Evolutionary conservation across 345 rosid genomes (phyloP), one percentile per base, ranked within the genome.

Genomic region (Excoecaria agallocha): DNA sequence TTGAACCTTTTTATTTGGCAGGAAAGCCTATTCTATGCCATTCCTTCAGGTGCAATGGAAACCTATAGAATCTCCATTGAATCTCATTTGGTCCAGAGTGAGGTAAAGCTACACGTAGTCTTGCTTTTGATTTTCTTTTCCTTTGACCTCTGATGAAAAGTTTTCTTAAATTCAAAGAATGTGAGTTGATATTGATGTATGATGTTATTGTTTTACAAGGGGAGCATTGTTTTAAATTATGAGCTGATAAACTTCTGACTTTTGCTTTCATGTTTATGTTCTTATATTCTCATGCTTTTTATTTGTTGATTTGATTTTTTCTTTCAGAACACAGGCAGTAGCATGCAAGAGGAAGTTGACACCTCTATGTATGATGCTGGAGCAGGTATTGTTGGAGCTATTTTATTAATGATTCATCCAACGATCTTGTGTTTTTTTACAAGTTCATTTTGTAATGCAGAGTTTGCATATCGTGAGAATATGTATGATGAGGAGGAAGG

Each of bases 21-120:
- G 99, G 95, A 92, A 84, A 91, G 92, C 85, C 89, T 96, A 70
- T 96, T 93, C 82, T 91, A 93, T 82, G 91, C 91, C 11, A 86
- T 96, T 78, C 93, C 99, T 50, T 83, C 85, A 10, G 91, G 97
- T 74, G 96, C 99, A 70, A 88, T 87, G 88, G 93, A 82, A 77
- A 74, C 84, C 63, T 96, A 96, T 82, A 82, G 91, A 78, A 85
- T 77, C 66, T 93, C 93, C 73, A 90, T 96, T 79, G 97, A 89
- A 84, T 87, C 90, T 79, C 89, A 88, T 85, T 73, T 86, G 51
- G 80, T 78, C 30, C 90, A 81, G 70, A 69, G 79, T 64, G 88
- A 91, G 85, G 96, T 91, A 78, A 75, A 8, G 7, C 62, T 8
- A 72, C 43, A 71, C 49, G 20, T 43, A 37, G 45, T 51, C 62